A percentile compares a stretch with the other conserved stretches of the same genome.
Conservation (phyloP, 225 moss, liverwort and hornwort genomes). For the Asterella californica region DNA sequence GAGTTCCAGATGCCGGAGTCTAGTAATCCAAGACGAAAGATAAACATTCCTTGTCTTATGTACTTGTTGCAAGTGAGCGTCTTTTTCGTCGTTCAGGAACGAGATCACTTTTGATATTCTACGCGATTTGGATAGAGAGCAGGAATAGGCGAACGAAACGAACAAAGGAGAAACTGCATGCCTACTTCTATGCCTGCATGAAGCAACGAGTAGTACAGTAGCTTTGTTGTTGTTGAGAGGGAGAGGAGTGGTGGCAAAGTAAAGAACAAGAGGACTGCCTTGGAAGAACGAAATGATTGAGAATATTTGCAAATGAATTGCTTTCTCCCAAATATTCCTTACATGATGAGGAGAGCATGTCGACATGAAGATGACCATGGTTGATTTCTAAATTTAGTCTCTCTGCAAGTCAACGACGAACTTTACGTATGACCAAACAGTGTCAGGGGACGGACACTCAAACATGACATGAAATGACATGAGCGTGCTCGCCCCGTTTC, state of each 20-base stretch:
- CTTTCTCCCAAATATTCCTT: slow-evolving; percentile 13
- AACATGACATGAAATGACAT: too few relatives aligned
- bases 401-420: neutral
- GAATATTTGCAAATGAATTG: neutral
- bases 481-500: too few relatives aligned
- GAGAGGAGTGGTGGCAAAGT: slow-evolving; percentile 16
- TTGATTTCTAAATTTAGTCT: neutral
- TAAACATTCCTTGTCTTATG: neutral
- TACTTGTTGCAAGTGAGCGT: neutral
- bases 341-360: slow-evolving; percentile 8
- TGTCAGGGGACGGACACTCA: too few relatives aligned
- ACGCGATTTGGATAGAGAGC: slow-evolving; percentile 3
- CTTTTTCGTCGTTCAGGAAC: neutral
- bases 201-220: neutral
- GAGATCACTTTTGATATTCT: neutral
- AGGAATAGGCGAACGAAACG: neutral
- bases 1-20: neutral
- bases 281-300: slow-evolving; percentile 9
- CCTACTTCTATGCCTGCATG: slow-evolving; percentile 1
- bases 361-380: neutral
- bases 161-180: slow-evolving; percentile 1
- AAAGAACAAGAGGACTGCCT: neutral
- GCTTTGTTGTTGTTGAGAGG: neutral
- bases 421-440: neutral
- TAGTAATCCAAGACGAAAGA: neutral